Evolutionary conservation across 2,329 filamentous ascomycete species (phyloP).

Genomic region (Calonectria pseudoturangicola): DNA sequence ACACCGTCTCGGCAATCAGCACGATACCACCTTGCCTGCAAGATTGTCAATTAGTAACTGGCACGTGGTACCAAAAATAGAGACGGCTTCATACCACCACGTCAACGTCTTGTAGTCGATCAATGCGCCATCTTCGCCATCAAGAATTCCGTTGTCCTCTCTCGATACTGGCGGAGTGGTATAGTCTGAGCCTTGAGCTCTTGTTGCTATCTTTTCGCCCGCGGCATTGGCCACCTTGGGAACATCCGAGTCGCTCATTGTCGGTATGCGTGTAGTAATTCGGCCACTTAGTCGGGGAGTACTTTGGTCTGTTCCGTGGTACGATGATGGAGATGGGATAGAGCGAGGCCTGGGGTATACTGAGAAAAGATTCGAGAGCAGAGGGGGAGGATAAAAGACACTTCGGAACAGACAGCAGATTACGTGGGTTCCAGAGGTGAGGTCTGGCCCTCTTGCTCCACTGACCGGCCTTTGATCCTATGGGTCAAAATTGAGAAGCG

Average conservation of each 20-base stretch:
- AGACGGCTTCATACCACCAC: slow-evolving; percentile 59
- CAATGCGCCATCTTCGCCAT: slow-evolving; percentile 45
- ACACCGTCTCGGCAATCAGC: slow-evolving; percentile 66
- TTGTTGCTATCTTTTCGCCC: not conserved
- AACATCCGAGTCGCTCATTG: not conserved
- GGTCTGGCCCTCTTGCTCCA: not conserved
- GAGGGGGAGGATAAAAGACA: slow-evolving; percentile 1
- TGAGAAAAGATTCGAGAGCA: not conserved
- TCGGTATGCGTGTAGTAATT: not conserved
- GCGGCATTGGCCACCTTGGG: not conserved
- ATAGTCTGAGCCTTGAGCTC: not conserved
- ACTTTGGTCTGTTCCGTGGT: not conserved
- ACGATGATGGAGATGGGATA: not conserved
- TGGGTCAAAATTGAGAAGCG: not conserved
- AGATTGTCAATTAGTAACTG: not conserved
- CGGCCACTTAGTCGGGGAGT: not conserved
- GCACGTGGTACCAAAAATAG: not conserved
- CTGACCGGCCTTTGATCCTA: not conserved
- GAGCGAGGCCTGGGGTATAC: slow-evolving; percentile 12
- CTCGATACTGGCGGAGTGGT: not conserved
- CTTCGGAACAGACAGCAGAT: not conserved
- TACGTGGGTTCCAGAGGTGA: not conserved
- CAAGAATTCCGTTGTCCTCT: slow-evolving; percentile 29
- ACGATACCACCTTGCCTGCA: slow-evolving; percentile 67
- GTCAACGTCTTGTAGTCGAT: slow-evolving; percentile 62